phyloP scores from a whole-genome alignment of 2,329 filamentous ascomycete species.

The Graphilbum ipis-grandicollis region DNA sequence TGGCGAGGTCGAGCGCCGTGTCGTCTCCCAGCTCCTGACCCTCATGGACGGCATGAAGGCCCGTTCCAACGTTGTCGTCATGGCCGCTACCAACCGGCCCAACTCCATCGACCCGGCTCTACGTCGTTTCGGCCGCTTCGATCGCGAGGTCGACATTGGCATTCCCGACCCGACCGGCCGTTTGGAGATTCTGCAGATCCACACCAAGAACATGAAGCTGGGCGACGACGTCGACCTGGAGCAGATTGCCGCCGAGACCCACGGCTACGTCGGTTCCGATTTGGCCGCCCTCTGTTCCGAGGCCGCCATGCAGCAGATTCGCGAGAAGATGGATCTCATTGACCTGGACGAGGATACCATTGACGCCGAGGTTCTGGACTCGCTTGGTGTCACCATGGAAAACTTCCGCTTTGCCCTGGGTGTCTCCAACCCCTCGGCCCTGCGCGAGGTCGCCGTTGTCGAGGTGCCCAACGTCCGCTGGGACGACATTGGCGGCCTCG shows the following conservation, averaged over 20 bases:
- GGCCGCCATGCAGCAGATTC: constrained; percentile 99
- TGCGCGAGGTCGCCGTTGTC: constrained; percentile 96
- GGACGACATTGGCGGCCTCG: constrained; percentile 98
- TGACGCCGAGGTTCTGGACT: constrained; percentile 94
- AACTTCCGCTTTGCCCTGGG: constrained; percentile 99
- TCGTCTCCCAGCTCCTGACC: constrained; percentile 86
- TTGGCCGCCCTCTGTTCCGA: constrained; percentile 96
- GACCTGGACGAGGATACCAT: constrained; percentile 98
- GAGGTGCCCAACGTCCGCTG: constrained; percentile 98
- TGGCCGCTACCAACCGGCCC: constrained; percentile 96
- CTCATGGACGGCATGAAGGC: constrained; percentile 99
- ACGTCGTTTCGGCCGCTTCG: constrained; percentile 94
- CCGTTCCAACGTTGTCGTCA: constrained; percentile 93
- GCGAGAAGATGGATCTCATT: constrained; percentile 99
- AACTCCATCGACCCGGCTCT: constrained; percentile 98
- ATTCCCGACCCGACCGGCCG: constrained; percentile 95
- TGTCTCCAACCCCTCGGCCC: constrained; percentile 94
- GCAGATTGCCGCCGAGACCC: constrained; percentile 90
- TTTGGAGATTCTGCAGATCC: constrained; percentile 96
- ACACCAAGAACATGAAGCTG: constrained; percentile 99
- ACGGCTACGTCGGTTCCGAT: constrained; percentile 98
- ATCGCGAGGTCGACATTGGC: constrained; percentile 96
- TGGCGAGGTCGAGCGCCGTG: constrained; percentile 94
- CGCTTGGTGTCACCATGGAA: constrained; percentile 96
- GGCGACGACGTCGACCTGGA: constrained; percentile 92